These are phyloP conservation scores for Ophiocordyceps camponoti-leonardi DNA, from an alignment of 2,329 filamentous ascomycete genomes.

Conservation along the genomic window DNA sequence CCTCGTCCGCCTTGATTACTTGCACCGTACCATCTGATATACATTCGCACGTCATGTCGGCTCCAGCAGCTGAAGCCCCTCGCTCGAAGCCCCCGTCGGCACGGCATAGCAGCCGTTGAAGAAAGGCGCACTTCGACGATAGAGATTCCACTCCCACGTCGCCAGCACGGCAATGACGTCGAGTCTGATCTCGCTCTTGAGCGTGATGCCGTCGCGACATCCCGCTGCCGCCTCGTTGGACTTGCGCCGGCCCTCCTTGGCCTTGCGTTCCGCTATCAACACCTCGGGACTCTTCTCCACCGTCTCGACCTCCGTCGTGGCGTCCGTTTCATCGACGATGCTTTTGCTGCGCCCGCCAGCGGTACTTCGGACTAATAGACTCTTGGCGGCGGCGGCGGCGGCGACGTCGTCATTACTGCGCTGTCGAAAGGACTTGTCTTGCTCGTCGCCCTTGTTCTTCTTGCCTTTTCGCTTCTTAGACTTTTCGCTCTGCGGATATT, in stretches of 20 bases:
- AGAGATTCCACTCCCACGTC: neutral
- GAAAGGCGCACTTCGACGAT: neutral
- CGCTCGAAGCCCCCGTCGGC: neutral
- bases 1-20: neutral
- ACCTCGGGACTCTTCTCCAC: neutral
- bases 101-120: neutral
- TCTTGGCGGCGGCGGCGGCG: no score
- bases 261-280: neutral
- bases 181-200: neutral
- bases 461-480: neutral
- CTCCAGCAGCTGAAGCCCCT: neutral
- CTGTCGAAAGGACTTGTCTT: neutral
- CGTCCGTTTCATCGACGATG: neutral
- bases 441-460: neutral
- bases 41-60: neutral
- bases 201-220: neutral
- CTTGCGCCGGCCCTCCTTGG: neutral
- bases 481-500: neutral
- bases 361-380: no score
- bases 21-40: neutral
- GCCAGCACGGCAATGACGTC: neutral
- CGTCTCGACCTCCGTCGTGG: neutral
- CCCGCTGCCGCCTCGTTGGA: neutral
- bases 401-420: no score
- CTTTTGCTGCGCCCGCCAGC: no score